Percentiles rank a stretch among this genome's conserved stretches.
These are phyloP conservation scores for Isabelozyma heimii DNA, from an alignment of 805 yeast species.

Conservation along the genomic window DNA sequence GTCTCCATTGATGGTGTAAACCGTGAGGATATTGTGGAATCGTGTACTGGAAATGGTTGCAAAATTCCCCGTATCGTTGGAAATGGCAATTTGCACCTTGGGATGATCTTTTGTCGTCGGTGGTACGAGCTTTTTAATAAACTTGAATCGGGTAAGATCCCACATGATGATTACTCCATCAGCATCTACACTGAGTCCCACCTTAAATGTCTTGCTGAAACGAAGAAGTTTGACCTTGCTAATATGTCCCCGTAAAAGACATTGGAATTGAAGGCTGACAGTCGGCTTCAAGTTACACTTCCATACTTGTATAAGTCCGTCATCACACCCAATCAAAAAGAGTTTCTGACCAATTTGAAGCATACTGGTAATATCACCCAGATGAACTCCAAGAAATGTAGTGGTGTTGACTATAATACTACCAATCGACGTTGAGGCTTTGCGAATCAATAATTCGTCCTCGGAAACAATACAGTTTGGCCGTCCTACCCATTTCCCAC, in stretches of 20 bases:
- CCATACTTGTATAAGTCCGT: constrained; percentile 65
- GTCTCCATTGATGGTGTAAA: constrained; percentile 58
- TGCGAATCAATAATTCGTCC: constrained; percentile 35
- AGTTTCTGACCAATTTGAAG: constrained; percentile 39
- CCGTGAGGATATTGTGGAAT: constrained; percentile 16
- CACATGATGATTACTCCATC: constrained; percentile 59
- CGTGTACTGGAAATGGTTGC: constrained; percentile 28
- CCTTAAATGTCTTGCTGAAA: constrained; percentile 51
- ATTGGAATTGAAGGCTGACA: constrained; percentile 36
- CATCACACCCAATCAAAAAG: constrained; percentile 50
- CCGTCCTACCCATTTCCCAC: constrained; percentile 52
- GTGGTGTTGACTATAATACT: constrained; percentile 41
- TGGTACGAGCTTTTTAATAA: constrained; percentile 39
- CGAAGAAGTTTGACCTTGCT: constrained; percentile 43
- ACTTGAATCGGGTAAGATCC: constrained; percentile 56
- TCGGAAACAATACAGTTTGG: constrained; percentile 36
- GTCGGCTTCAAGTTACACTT: constrained; percentile 31
- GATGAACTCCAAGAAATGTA: constrained; percentile 43
- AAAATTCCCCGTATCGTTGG: constrained; percentile 55
- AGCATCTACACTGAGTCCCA: constrained; percentile 52
- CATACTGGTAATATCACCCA: constrained; percentile 35
- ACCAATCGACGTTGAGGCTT: constrained; percentile 23
- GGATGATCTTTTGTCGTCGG: constrained; percentile 10
- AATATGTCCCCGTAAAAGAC: constrained; percentile 58
- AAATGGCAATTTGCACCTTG: constrained; percentile 37